Base-by-base conservation (phyloP, 2,329 filamentous ascomycete genomes). In the Colletotrichum abscissum region DNA sequence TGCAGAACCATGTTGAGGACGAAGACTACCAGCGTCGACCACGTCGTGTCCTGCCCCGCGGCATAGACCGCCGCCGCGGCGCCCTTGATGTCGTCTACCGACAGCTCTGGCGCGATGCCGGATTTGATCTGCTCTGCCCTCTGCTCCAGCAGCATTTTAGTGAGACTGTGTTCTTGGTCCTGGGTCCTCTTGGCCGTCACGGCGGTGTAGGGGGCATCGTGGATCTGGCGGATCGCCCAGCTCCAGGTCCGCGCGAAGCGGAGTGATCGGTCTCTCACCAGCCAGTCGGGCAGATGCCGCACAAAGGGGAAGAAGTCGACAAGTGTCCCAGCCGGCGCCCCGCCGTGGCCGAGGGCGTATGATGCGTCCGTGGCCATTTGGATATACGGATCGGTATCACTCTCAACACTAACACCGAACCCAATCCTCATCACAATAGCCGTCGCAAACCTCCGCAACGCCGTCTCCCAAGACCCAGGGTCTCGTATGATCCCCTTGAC, bases 251-350 rank as follows among this genome's bases (percentile, higher is more conserved):
- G 75, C 11, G 80, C 80, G 68, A 80, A 79, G 46, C 74, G 77
- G 24, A 81, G 76, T 1, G 79, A 79, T 24, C 76, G 76, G 57
- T 82, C 80, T 49, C 81, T 78, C 3, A 80, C 70, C 4, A 75
- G 9, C 75, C 80, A 84, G 24, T 79, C 76, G 0, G 86, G 85
- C 12, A 88, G 74, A 65, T 82, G 80, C 55, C 79, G 81, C 14
- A 84, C 76, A n/a, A 82, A 78, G 0, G 87, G 87, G 66, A 88
- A 87, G 73, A 85, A 82, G 76, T 88, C 87, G 9, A 88, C 84
- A 0, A 85, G 78, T 1, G 83, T 85, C n/a, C 80, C 78, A 8
- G 80, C 80, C 5, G 80, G 78, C 12, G 80, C 76, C 11, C 77
- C 77, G 26, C 76, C 78, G 19, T 79, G 82, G 83, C 83, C 72